Evolutionary conservation across 1,139 yeast species (phyloP).

Genomic region (Kazachstania sp.): DNA sequence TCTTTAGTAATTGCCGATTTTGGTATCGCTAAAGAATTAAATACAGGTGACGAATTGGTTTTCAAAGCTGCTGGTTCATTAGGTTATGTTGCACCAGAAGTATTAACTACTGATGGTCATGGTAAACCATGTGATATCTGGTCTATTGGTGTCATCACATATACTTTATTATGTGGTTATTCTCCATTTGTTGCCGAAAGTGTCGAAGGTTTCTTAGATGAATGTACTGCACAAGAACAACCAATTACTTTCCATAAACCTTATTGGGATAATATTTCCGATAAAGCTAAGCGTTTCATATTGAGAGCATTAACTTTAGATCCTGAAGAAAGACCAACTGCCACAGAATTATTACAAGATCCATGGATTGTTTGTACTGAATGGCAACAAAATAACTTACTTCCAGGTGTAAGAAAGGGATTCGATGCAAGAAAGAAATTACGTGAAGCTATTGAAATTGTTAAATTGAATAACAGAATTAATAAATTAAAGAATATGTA

Average conservation of each 20-base stretch:
- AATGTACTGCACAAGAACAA: conserved; percentile 56
- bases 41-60: conserved; percentile 50
- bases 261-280: conserved; percentile 75
- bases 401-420: conserved; percentile 63
- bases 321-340: conserved; percentile 62
- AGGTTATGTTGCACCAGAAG: conserved; percentile 95
- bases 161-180: conserved; percentile 84
- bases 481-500: conserved; percentile 50
- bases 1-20: conserved; percentile 81
- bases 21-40: conserved; percentile 77
- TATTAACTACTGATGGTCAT: conserved; percentile 66
- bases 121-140: conserved; percentile 90
- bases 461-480: conserved; percentile 66
- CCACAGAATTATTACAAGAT: conserved; percentile 52
- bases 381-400: conserved; percentile 48
- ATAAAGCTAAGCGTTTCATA: conserved; percentile 69
- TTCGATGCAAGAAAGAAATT: conserved; percentile 82
- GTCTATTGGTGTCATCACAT: conserved; percentile 87
- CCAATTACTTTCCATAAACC: conserved; percentile 75
- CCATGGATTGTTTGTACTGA: conserved; percentile 58
- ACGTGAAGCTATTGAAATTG: conserved; percentile 77
- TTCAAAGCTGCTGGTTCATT: conserved; percentile 80
- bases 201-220: conserved; percentile 69
- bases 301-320: conserved; percentile 54
- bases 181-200: conserved; percentile 86